Evolutionary conservation across 2,329 filamentous ascomycete genomes (phyloP), one percentile per base, ranked within the genome.

Genomic region (Xylaria arbuscula): DNA sequence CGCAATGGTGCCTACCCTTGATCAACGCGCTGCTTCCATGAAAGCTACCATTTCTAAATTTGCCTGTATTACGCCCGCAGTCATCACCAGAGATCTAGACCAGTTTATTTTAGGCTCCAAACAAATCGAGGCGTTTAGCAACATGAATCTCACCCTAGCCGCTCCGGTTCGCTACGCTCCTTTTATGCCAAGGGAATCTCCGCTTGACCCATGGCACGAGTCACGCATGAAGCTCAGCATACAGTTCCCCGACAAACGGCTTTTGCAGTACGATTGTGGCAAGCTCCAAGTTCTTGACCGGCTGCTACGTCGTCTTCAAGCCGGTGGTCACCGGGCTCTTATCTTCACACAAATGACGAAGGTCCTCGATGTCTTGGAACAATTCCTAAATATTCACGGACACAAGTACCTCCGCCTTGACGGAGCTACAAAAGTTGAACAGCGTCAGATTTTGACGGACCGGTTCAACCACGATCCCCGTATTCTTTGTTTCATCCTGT

Each of bases 271-370:
- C 79, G 96, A 99, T 80, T 98, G 96, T 76, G 96, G 96, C 74
- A 99, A 99, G 80, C 87, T 99, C 3, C 96, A 99, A 76, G 90
- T 92, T 19, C 87, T 99, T 17, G 96, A 97, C 76, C 90, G 90
- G 69, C 86, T 99, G 1, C 86, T 99, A 15, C 92, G 96, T 10
- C 90, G 92, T 70, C 86, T 99, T 8, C 94, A 98, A 81, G 89
- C 92, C 2, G 94, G 93, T 47, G 94, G 94, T 1, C 96, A 98
- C 76, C 93, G 97, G 8, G 96, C 94, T 10, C 85, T 99, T 59
- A 99, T 99, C 78, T 99, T 99, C 80, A 98, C 97, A 0, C 96
- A 99, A 77, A 99, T 99, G 96, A 98, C 96, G 55, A 97, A 97
- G 79, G 96, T 98, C 54, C 86, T 99, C 19, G 95, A 99, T 79